These are phyloP conservation scores for Perilla frutescens DNA, from an alignment of 257 asterid species.

Conservation along the genomic window DNA sequence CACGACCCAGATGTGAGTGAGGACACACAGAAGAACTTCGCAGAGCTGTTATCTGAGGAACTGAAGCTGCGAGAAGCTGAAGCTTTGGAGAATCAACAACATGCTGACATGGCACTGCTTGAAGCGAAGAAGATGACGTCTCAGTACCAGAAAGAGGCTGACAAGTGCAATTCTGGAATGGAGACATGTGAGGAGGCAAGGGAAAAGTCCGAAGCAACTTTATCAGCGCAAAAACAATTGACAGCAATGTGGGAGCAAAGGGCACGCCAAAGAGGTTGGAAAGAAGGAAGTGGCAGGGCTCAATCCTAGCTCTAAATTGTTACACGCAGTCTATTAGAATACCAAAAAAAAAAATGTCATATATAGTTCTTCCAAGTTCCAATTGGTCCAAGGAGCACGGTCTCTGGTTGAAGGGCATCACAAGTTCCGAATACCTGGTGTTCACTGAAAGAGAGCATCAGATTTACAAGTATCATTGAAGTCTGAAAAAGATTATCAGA, in stretches of 20 bases:
- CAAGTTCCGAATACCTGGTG: slow-evolving; percentile 15
- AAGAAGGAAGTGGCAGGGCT: slow-evolving; percentile 56
- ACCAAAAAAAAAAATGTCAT: not conserved
- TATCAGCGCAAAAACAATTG: slow-evolving; percentile 68
- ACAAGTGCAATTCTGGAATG: slow-evolving; percentile 97
- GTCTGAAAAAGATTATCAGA: slow-evolving; percentile 27
- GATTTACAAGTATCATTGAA: not conserved
- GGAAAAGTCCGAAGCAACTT: slow-evolving; percentile 81
- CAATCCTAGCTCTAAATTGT: slow-evolving; percentile 37
- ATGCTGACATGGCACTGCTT: slow-evolving; percentile 83
- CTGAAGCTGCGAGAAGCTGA: slow-evolving; percentile 78
- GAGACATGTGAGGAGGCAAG: slow-evolving; percentile 97
- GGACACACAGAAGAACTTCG: slow-evolving; percentile 84
- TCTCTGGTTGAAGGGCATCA: slow-evolving; percentile 28
- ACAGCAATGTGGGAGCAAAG: slow-evolving; percentile 86
- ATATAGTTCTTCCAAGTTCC: slow-evolving; percentile 32
- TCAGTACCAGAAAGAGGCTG: slow-evolving; percentile 95
- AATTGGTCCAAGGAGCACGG: not conserved
- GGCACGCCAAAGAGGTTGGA: slow-evolving; percentile 94
- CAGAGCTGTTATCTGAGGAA: slow-evolving; percentile 85
- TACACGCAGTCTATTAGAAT: slow-evolving; percentile 31
- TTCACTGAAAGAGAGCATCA: slow-evolving; percentile 39
- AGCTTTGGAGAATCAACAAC: slow-evolving; percentile 81
- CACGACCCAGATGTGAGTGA: slow-evolving; percentile 84
- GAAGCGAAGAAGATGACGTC: slow-evolving; percentile 95